Conservation (phyloP, 768 basidiomycete genomes). For the Megacollybia marginata region DNA sequence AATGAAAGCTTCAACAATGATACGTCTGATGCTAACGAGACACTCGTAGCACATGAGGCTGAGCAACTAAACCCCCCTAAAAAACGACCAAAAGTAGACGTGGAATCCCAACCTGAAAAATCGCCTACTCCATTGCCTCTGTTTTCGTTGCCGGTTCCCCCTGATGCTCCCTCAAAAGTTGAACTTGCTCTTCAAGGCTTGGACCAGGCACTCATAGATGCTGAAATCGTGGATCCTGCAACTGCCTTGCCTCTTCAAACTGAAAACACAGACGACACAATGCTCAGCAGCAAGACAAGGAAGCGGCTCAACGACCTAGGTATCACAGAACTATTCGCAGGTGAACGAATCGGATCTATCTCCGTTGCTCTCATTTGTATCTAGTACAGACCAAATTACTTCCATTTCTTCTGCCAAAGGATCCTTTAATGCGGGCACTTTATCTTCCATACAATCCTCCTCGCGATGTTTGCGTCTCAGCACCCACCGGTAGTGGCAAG, state of each 20-base stretch:
- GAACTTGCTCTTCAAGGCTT: slow-evolving; percentile 74
- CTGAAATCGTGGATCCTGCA: slow-evolving; percentile 59
- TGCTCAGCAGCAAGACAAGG: slow-evolving; percentile 52
- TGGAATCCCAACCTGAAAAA: slow-evolving; percentile 2
- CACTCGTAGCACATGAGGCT: slow-evolving; percentile 11
- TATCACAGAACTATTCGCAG: slow-evolving; percentile 83
- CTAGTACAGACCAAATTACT: slow-evolving; percentile 86
- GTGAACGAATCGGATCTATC: slow-evolving; percentile 31
- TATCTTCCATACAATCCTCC: slow-evolving; percentile 63
- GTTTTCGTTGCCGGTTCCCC: slow-evolving; percentile 63
- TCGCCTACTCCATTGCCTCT: slow-evolving; percentile 40
- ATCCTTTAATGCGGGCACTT: slow-evolving; percentile 33
- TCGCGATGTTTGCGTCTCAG: slow-evolving; percentile 86
- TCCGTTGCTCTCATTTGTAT: slow-evolving; percentile 1
- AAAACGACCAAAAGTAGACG: slow-evolving; percentile 34
- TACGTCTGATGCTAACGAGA: slow-evolving; percentile 16
- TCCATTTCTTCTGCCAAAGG: slow-evolving; percentile 63
- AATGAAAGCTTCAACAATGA: background rate
- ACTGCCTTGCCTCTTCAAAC: slow-evolving; percentile 35
- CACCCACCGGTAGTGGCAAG: slow-evolving; percentile 97
- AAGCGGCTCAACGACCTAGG: slow-evolving; percentile 67
- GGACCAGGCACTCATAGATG: slow-evolving; percentile 63
- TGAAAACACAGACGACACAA: slow-evolving; percentile 32
- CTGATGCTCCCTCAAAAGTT: slow-evolving; percentile 62
- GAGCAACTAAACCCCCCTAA: slow-evolving; percentile 26